phyloP scores from a whole-genome alignment of 2,329 filamentous ascomycete species.

The Dothidotthia symphoricarpi region DNA sequence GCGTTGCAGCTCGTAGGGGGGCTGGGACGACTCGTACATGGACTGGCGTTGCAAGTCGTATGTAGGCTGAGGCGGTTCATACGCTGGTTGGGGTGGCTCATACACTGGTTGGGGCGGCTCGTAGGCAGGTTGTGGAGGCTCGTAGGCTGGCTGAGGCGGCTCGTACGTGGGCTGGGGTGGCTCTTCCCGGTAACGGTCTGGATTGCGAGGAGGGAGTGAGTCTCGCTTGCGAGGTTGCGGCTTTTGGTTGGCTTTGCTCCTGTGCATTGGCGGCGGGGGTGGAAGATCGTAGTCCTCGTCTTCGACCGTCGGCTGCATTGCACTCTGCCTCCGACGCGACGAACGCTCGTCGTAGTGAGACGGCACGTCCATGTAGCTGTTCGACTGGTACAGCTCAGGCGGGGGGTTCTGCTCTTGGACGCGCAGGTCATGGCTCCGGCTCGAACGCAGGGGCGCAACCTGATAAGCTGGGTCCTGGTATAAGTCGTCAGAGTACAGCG shows the following conservation, averaged over 20 bases:
- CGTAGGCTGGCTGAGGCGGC: no score
- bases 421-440: slow-evolving; percentile 23
- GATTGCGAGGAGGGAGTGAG: slow-evolving; percentile 37
- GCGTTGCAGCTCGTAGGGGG: slow-evolving; percentile 24
- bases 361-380: slow-evolving; percentile 30
- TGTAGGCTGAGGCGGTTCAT: slow-evolving; percentile 19
- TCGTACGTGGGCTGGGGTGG: slow-evolving; percentile 23
- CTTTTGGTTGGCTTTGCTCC: slow-evolving; percentile 35
- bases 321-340: slow-evolving; percentile 48
- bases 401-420: slow-evolving; percentile 20
- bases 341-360: slow-evolving; percentile 42
- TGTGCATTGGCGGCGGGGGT: slow-evolving; percentile 42
- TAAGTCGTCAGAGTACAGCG: slow-evolving; percentile 18
- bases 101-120: slow-evolving; percentile 24
- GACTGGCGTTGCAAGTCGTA: no score
- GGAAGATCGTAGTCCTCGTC: slow-evolving; percentile 59
- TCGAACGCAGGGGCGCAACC: slow-evolving; percentile 36
- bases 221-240: slow-evolving; percentile 30
- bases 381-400: slow-evolving; percentile 35
- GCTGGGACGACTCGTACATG: slow-evolving; percentile 22
- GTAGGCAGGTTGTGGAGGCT: no score
- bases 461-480: slow-evolving; percentile 36
- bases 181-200: slow-evolving; percentile 31
- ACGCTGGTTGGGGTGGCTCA: no score
- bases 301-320: slow-evolving; percentile 63